Base-by-base conservation (phyloP, 495 filamentous ascomycete genomes). In the Penicillium longicatenatum region DNA sequence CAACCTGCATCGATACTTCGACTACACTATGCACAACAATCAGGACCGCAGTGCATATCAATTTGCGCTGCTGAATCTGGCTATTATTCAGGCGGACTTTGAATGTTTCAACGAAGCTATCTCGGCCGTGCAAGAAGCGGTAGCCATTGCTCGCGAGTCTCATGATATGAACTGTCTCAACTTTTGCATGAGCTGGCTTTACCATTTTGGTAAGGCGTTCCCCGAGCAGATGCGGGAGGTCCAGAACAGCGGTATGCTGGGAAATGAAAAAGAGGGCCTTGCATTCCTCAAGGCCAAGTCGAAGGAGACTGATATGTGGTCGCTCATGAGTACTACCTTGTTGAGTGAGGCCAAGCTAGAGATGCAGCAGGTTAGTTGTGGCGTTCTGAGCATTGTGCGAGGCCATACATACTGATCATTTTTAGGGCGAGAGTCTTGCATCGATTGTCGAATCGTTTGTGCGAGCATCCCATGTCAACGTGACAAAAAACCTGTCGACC, bases 181-280 rank as follows among this genome's bases (percentile, higher is more conserved):
- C 71, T 97, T 96, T 73, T 90, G 91, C 44, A 83, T 98, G 61
- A 96, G 91, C 69, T 98, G 94, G 95, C 79, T 98, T n/a, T 94
- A 95, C 69, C 93, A 97, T 68, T 93, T 98, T 63, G 87, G 88
- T 29, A 89, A 91, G 65, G 84, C 89, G 0, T 92, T 95, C 68
- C 92, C 93, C 0, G 80, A 84, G 46, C 81, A 93, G 44, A 86
- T 93, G 62, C 82, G 81, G 29, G 83, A 87, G 43, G 77, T 89
- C 1, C 85, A 88, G 39, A 85, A 88, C 41, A 85, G 81, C 57
- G 89, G 86, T 44, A 85, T 91, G 80, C 73, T 91, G 12, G 89
- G 88, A 1, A 87, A 86, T 59, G 90, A 93, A 48, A 88, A 87
- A 57, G 93, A 97, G 58, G 89, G 85, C 1, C 80, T 97, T 4